Evolutionary conservation across 1,284 basidiomycete species (phyloP), one percentile per base, ranked within the genome.

Genomic region (Peniophora sp.): DNA sequence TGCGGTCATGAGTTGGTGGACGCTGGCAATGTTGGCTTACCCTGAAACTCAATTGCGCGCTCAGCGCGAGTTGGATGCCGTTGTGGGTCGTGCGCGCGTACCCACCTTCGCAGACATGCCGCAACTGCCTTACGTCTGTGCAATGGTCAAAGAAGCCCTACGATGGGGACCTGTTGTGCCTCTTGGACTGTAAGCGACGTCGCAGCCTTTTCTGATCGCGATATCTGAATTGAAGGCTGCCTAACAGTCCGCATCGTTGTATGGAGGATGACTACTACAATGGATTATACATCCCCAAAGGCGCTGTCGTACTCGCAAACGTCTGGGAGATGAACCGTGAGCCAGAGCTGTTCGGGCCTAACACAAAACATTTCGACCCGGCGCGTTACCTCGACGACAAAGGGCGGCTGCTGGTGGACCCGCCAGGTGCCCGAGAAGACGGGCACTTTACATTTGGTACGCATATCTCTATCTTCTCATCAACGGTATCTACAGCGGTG

Each of bases 141-240:
- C 62, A 2, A 55, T 63, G 23, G 59, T 67, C 12, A 61, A 62
- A 37, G 68, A 70, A 53, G 55, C 59, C 10, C 51, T 68, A 17
- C 57, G 66, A 23, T 69, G 67, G 67, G 34, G 48, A 14, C 51
- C 59, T 39, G 49, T 55, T 12, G 47, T 47, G 8, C 58, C 59
- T 23, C 27, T 60, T 9, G 60, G 58, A 15, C 47, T 58, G 14
- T 57, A 60, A 1, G 60, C 61, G n/a, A n/a, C 24, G 41, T 27
- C 60, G 56, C 9, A 60, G 60, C 49, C 51, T 61, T 18, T 49
- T 50, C 10, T 56, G 54, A 3, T 54, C 8, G 61, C 58, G 42
- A 60, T 61, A 42, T 45, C 53, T 55, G n/a, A 48, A 47, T 12
- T 54, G 54, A 2, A n/a, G n/a, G n/a, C n/a, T n/a, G n/a, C 32